Base-by-base conservation (phyloP, 2,329 filamentous ascomycete species). In the Aschersonia sp. region DNA sequence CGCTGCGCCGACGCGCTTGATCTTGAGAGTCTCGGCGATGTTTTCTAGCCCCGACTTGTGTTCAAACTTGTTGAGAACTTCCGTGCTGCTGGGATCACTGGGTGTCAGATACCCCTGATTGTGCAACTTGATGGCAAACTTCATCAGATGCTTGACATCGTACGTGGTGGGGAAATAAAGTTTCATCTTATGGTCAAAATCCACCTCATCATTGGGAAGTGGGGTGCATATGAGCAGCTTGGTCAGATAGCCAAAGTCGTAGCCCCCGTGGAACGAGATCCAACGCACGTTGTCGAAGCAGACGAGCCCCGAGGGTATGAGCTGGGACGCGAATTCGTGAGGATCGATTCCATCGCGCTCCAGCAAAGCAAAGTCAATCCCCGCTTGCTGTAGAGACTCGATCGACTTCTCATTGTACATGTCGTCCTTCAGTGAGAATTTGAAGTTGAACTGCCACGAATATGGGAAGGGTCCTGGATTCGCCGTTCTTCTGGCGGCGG, bases 401-500 rank as follows among this genome's bases (percentile, higher is more conserved):
- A 96, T 96, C 12, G 88, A 96, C 49, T 88, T 85, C 61, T 95
- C 85, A 53, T 94, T 92, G 68, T 94, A 97, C 92, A 98, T 98
- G 67, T 98, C 92, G 40, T 90, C 81, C 55, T 92, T 85, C 8
- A 96, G 74, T 1, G 87, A 92, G 65, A 97, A 98, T 57, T 89
- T 84, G 68, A 98, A 98, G 72, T 98, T 97, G 75, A 98, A 98
- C 57, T 96, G 90, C 92, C 92, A 98, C 14, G 90, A 94, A 61
- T 85, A 94, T 12, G 87, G 90, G 50, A 87, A 81, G 45, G 77
- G 73, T 14, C 62, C 65, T 50, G 65, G 70, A 45, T 54, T 63
- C 22, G 62, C 65, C 30, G 64, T 63, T 52, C 68, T 64, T 52
- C 68, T 63, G 35, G 58, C 62, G 14, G 59, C 65, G 33, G 60